Base-by-base conservation (phyloP, 768 basidiomycete species). In the Trametes cingulata region DNA sequence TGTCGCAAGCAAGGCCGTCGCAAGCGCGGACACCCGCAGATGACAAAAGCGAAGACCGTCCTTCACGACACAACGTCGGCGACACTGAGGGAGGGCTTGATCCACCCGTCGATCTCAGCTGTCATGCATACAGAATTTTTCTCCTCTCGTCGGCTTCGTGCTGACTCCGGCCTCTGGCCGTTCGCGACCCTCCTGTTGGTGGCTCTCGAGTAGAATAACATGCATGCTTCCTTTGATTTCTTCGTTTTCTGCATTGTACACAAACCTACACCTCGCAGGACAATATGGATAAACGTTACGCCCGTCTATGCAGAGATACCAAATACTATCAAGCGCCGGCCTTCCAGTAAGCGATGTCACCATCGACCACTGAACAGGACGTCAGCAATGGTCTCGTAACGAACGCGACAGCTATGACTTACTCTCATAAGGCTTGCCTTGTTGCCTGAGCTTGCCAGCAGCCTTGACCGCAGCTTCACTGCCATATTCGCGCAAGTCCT, bases 341-440 rank as follows among this genome's bases (percentile, higher is more conserved):
- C 72, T 94, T 95, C 93, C 93, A 95, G 77, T 93, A 93, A 1
- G 91, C 91, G 71, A 94, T 94, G 66, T 94, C 92, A 25, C 92
- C 92, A 66, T 94, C 92, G 20, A 87, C 67, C 91, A 93, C 91
- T 91, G 52, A 53, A 0, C 52, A 35, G 33, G 29, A 33, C 22
- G 20, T 47, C 20, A 56, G 39, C 33, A 19, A 43, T 37, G 6
- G 47, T 6, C 22, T 42, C 24, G 19, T 14, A 22, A 12, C 14
- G 14, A 6, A 45, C 49, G 41, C 12, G 25, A 24, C 37, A 27
- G 8, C 29, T 20, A 5, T 10, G 14, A 80, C 90, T 67, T 63
- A 93, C 91, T 93, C 75, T 96, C 94, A 72, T 95, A 99, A 2
- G 94, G 91, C 74, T 98, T 98, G 64, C 96, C 96, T 73, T 97